Conservation (phyloP, 768 basidiomycete genomes). For the Russula virescens region DNA sequence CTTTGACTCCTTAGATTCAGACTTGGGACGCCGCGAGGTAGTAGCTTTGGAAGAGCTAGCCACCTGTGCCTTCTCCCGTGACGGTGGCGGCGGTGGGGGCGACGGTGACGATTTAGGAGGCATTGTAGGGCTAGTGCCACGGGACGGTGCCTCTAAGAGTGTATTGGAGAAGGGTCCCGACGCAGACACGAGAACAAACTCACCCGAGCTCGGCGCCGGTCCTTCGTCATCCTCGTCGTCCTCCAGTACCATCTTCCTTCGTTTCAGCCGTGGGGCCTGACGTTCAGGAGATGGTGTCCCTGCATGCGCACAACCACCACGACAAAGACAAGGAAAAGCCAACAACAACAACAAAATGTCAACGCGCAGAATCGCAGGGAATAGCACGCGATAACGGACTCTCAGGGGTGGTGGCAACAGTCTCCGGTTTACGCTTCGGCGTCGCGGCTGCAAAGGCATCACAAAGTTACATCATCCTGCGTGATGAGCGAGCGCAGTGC, state of each 20-base stretch:
- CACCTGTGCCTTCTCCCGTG: background rate
- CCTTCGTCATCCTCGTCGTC: conserved; percentile 42
- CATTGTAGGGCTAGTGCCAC: background rate
- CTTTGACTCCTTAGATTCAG: conserved; percentile 5
- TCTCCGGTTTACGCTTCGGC: conserved; percentile 17
- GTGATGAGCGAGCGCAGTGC: background rate
- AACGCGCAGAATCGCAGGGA: background rate
- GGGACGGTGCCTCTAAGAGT: conserved; percentile 11
- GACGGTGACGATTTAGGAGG: background rate
- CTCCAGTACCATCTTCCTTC: conserved; percentile 47
- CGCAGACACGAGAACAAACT: background rate
- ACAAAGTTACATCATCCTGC: background rate
- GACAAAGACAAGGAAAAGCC: background rate
- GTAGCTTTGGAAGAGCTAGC: conserved; percentile 3
- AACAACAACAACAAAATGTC: background rate
- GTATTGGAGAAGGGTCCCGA: background rate
- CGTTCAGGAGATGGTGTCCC: conserved; percentile 27
- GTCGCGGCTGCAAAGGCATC: background rate
- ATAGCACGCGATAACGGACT: background rate
- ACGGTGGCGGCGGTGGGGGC: background rate
- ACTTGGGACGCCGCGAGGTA: background rate
- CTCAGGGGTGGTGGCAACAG: background rate
- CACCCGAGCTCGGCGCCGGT: conserved; percentile 18
- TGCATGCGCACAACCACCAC: background rate
- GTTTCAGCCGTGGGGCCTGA: conserved; percentile 38